Base-by-base conservation (phyloP, 140 eudicot species). In the Flaveria floridana region DNA sequence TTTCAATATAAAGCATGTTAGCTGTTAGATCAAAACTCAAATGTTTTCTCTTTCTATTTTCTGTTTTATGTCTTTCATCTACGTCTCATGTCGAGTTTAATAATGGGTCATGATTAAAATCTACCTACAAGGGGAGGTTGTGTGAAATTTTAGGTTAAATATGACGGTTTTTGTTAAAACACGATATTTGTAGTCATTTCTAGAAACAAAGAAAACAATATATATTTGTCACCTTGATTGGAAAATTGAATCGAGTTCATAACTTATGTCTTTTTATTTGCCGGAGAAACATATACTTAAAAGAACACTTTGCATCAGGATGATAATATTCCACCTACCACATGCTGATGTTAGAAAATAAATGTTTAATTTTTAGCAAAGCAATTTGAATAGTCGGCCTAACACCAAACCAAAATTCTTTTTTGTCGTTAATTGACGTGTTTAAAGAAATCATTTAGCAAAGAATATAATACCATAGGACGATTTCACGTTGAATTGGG, bases 401-500 rank as follows among this genome's bases (percentile, higher is more conserved):
- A 79, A 79, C 73, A 64, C 74, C 74, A 72, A 41, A 64, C 74
- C 46, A 23, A 78, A 37, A 20, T 37, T 48, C 68, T 4, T 51
- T 62, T 71, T 51, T 11, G 28, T 72, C 65, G 18, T 72, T 72
- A 11, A 41, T 79, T 61, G 23, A 42, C 18, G 11, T 41, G 51
- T 41, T 25, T 55, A 12, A 30, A 42, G 63, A 41, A 65, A 13
- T 19, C 13, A 20, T 50, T 15, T 21, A 57, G 50, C 18, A 30
- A 39, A 50, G 73, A 71, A 71, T 71, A 71, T 15, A 72, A 63
- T 50, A 30, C 34, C 74, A 65, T 19, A 51, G 68, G 47, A 70
- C 39, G 21, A 71, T 61, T 61, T 37, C 58, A 63, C 50, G 37
- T 48, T 14, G 20, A 78, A 61, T 18, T 48, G 3, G 19, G 65